A percentile compares a stretch with the other conserved stretches of the same genome.
These are phyloP conservation scores for Tylopilus cervinicoccineus DNA, from an alignment of 768 basidiomycete species.

Conservation along the genomic window DNA sequence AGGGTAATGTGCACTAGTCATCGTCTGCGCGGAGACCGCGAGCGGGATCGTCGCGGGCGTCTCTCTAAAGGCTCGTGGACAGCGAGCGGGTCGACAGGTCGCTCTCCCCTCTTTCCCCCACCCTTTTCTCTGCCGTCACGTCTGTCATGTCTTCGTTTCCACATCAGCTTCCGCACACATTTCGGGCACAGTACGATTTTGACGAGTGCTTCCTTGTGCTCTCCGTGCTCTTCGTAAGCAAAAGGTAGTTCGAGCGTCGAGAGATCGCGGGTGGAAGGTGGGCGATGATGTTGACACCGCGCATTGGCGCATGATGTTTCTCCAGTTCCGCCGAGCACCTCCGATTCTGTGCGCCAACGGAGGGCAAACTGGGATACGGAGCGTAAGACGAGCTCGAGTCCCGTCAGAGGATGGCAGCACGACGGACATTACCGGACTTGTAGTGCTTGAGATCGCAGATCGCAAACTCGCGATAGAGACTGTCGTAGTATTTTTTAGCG, in stretches of 20 bases:
- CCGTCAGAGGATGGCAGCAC: neutral
- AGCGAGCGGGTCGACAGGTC: too few relatives aligned
- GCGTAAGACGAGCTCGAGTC: neutral
- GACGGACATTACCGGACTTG: conserved; percentile 80
- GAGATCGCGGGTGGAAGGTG: conserved; percentile 35
- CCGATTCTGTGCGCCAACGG: conserved; percentile 90
- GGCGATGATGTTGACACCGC: conserved; percentile 68
- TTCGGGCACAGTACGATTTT: conserved; percentile 82
- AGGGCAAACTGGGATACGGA: conserved; percentile 62
- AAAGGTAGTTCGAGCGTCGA: conserved; percentile 89
- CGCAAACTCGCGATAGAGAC: conserved; percentile 88
- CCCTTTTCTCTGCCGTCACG: conserved; percentile 15
- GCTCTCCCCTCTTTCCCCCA: neutral
- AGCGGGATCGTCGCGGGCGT: conserved; percentile 24
- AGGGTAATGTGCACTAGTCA: too few relatives aligned
- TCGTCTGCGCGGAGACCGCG: conserved; percentile 26
- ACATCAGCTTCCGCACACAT: conserved; percentile 83
- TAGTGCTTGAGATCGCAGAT: conserved; percentile 94
- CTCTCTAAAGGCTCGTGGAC: neutral
- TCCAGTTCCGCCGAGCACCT: conserved; percentile 82
- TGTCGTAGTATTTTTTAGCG: conserved; percentile 84
- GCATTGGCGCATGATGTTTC: conserved; percentile 88
- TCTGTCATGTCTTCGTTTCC: conserved; percentile 73
- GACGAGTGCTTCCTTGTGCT: conserved; percentile 76
- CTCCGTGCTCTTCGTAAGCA: conserved; percentile 76